Percentiles rank a stretch among this genome's conserved stretches.
phyloP scores from a whole-genome alignment of 768 basidiomycete species.

The Suillus placidus region DNA sequence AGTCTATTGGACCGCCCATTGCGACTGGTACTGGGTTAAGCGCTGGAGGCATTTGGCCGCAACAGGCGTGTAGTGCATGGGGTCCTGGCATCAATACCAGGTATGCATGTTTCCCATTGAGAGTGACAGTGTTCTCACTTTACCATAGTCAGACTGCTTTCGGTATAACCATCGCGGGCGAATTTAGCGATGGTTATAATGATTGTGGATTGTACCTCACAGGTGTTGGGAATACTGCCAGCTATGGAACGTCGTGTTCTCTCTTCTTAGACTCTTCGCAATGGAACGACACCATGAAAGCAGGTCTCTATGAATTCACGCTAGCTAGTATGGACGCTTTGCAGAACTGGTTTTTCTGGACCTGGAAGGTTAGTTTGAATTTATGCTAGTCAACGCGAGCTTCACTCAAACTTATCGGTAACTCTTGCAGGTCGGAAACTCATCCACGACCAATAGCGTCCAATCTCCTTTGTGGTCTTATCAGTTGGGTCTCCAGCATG shows the following conservation, averaged over 20 bases:
- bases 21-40: conserved; percentile 34
- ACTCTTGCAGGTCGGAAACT: conserved; percentile 53
- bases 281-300: conserved; percentile 55
- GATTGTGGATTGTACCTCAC: conserved; percentile 61
- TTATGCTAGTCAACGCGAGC: conserved; percentile 6
- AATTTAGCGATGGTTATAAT: conserved; percentile 72
- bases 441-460: conserved; percentile 47
- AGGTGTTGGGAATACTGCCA: conserved; percentile 31
- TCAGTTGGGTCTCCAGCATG: conserved; percentile 66
- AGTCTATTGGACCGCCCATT: conserved; percentile 36
- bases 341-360: conserved; percentile 77
- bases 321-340: conserved; percentile 68
- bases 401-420: not conserved
- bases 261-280: conserved; percentile 51
- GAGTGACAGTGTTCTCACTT: conserved; percentile 6
- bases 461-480: conserved; percentile 71
- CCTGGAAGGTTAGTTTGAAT: conserved; percentile 60
- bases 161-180: conserved; percentile 75
- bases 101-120: conserved; percentile 35
- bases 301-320: conserved; percentile 52
- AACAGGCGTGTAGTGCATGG: conserved; percentile 60
- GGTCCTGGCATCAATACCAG: conserved; percentile 52
- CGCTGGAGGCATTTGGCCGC: conserved; percentile 50
- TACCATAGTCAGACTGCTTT: conserved; percentile 50
- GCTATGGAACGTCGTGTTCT: conserved; percentile 39